These are phyloP conservation scores for Botrytis byssoidea DNA, from an alignment of 2,329 filamentous ascomycete species.

Conservation along the genomic window DNA sequence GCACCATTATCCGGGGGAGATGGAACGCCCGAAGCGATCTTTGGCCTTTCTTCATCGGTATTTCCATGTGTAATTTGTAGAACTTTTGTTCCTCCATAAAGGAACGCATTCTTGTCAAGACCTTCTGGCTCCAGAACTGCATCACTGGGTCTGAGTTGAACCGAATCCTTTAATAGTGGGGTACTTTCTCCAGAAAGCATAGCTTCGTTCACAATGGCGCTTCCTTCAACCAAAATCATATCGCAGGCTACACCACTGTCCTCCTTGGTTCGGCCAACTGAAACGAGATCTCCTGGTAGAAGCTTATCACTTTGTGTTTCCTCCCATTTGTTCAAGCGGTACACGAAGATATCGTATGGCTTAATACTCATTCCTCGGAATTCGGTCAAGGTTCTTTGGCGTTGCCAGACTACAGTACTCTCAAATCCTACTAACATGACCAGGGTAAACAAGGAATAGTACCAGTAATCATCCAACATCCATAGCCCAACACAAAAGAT, in stretches of 20 bases:
- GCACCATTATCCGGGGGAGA: slow-evolving; percentile 90
- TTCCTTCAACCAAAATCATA: slow-evolving; percentile 91
- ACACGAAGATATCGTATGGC: slow-evolving; percentile 92
- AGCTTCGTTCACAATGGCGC: slow-evolving; percentile 96
- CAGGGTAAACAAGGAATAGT: slow-evolving; percentile 97
- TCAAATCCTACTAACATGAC: slow-evolving; percentile 98
- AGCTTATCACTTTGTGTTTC: slow-evolving; percentile 89
- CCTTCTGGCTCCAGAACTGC: slow-evolving; percentile 82
- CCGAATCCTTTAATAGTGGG: slow-evolving; percentile 90
- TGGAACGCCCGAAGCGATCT: slow-evolving; percentile 72
- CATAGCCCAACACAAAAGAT: slow-evolving; percentile 97
- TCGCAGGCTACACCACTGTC: slow-evolving; percentile 96
- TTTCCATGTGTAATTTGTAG: slow-evolving; percentile 90
- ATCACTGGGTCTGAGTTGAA: slow-evolving; percentile 83
- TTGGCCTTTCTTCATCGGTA: slow-evolving; percentile 68
- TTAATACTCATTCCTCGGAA: slow-evolving; percentile 99
- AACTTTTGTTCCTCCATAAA: slow-evolving; percentile 97
- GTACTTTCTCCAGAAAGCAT: slow-evolving; percentile 99
- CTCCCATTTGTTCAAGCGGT: slow-evolving; percentile 81
- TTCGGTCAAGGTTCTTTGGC: slow-evolving; percentile 90
- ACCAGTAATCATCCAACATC: slow-evolving; percentile 99
- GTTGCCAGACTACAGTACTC: slow-evolving; percentile 98
- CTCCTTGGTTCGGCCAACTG: slow-evolving; percentile 90
- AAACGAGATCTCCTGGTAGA: slow-evolving; percentile 89
- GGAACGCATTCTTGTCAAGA: slow-evolving; percentile 92